Base-by-base conservation (phyloP, 176 grass and related monocot genomes). In the Juncus inflexus region DNA sequence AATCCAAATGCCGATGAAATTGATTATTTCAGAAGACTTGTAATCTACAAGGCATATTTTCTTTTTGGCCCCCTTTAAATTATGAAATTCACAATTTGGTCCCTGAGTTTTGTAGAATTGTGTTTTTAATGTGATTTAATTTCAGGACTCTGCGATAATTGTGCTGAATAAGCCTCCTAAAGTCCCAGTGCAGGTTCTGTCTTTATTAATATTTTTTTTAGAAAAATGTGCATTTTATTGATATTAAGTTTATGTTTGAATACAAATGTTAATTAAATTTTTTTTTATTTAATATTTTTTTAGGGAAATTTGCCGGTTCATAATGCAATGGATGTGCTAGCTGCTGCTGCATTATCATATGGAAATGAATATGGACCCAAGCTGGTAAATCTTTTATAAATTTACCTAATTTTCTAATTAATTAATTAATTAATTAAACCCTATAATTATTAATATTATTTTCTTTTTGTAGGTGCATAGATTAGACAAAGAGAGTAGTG, bases 241-340 rank as follows among this genome's bases (percentile, higher is more conserved):
- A 6, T 47, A 9, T 9, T 47, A 47, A 47, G 4, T 3, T 6
- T 10, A 15, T 39, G 60, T 69, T 54, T 61, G 43, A 12, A 58
- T 51, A 37, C 12, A 6, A 4, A 12, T 28, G 15, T 2, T 12
- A 37, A 6, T 55, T 16, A n/a, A n/a, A 54, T 40, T 9, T 64
- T 65, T 36, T 2, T 38, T 39, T 36, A 37, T 6, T 71, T 38
- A 64, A 45, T 50, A 11, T 12, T 65, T 73, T 28, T 41, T 35
- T 11, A 79, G 80, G 90, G 90, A 68, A n/a, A 95, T 71, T 81
- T 95, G 66, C 86, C 90, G 15, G 90, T 95, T 62, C 90, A 90
- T 75, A 95, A 95, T 28, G 86, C 85, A 75, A 95, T 95, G 90
- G 90, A 86, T 66, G 77, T 95, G 60, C 74, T 95, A 79, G 86